Evolutionary conservation across 2,329 filamentous ascomycete genomes (phyloP).

Genomic region (Cladophialophora chaetospira): DNA sequence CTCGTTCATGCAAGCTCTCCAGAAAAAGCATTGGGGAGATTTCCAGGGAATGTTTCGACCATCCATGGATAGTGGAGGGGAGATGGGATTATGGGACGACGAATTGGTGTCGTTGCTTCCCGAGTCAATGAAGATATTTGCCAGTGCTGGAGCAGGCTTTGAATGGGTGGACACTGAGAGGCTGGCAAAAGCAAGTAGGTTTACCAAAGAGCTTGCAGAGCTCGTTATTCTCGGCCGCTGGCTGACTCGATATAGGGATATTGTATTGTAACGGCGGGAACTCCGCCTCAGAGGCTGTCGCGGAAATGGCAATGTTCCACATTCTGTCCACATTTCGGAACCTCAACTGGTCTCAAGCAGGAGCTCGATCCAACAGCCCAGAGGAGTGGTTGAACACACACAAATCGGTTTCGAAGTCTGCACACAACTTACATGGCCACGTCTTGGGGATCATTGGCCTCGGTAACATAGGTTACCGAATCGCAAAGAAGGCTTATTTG

Average conservation of each 20-base stretch:
- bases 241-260: slow-evolving; percentile 40
- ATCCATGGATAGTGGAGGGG: slow-evolving; percentile 64
- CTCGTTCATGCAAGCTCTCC: no score
- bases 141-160: slow-evolving; percentile 66
- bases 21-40: no score
- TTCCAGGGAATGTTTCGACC: slow-evolving; percentile 48
- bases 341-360: no score
- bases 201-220: no score
- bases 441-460: neutral
- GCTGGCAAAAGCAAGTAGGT: no score
- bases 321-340: slow-evolving; percentile 54
- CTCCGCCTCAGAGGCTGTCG: slow-evolving; percentile 48
- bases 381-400: no score
- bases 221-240: no score
- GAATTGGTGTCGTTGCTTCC: slow-evolving; percentile 62
- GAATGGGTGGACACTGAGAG: slow-evolving; percentile 65
- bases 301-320: slow-evolving; percentile 48
- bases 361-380: no score
- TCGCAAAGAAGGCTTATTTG: neutral
- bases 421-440: neutral
- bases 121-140: slow-evolving; percentile 60
- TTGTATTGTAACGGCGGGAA: slow-evolving; percentile 51
- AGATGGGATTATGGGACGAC: slow-evolving; percentile 66
- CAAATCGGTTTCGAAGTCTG: no score
- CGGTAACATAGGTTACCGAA: neutral